These are phyloP conservation scores for Yarrowia galli DNA, from an alignment of 1,139 yeast species.

Conservation along the genomic window DNA sequence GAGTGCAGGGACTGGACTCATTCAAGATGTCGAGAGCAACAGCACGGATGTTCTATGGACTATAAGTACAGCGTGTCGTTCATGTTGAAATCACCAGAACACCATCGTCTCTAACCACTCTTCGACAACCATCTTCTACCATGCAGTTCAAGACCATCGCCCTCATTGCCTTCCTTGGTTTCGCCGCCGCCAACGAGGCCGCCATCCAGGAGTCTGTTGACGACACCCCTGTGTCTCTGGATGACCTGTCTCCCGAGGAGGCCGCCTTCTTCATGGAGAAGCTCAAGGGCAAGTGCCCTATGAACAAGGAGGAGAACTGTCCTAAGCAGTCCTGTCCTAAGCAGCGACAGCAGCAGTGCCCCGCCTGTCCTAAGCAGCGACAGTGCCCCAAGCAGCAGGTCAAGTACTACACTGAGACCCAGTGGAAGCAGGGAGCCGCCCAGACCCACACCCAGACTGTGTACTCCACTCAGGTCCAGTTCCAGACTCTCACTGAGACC, in stretches of 20 bases:
- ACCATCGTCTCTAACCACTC: neutral
- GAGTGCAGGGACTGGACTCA: too few relatives aligned
- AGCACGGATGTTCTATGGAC: neutral
- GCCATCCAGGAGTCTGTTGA: neutral
- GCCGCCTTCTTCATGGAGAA: conserved; percentile 24
- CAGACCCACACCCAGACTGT: neutral
- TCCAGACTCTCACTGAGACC: conserved; percentile 16
- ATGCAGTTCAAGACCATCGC: conserved; percentile 35
- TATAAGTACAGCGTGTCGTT: neutral
- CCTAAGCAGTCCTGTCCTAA: conserved; percentile 23
- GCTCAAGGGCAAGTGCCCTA: conserved; percentile 32
- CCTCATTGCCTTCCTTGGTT: conserved; percentile 15
- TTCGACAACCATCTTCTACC: neutral
- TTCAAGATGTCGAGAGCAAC: neutral
- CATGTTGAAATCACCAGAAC: neutral
- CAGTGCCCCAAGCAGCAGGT: conserved; percentile 27
- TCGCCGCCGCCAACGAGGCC: conserved; percentile 23
- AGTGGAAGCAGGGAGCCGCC: neutral
- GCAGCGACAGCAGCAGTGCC: conserved; percentile 33
- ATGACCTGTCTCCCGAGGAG: conserved; percentile 28
- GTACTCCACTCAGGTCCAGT: conserved; percentile 6
- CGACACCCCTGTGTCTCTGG: conserved; percentile 20
- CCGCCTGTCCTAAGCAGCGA: conserved; percentile 24
- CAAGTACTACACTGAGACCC: conserved; percentile 6
- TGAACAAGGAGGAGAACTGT: conserved; percentile 11